Evolutionary conservation across 257 asterid species (phyloP), one percentile per base, ranked within the genome.

Genomic region (Primulina huaijiensis): DNA sequence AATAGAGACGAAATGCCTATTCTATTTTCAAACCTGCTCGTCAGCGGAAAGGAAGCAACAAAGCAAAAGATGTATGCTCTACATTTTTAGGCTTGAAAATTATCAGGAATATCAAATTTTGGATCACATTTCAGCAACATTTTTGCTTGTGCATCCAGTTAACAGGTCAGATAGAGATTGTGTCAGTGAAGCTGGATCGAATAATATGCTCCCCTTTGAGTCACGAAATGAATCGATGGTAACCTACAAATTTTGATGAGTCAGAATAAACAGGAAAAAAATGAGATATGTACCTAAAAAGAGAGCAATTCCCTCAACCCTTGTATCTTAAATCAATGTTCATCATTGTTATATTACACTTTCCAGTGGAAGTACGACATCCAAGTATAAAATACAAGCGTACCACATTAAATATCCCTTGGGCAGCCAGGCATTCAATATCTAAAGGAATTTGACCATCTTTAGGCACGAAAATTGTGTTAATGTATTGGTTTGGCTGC

Each of bases 401-500:
- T 87, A 90, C 97, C 92, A 93, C 86, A 3, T 72, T 76, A 73
- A 75, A 71, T 67, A 93, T 88, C 77, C 92, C 95, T 78, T 87
- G 90, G 65, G 81, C 82, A 58, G 88, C 81, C 78, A 90, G 80
- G 69, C 60, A 3, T 62, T 83, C 81, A 63, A 65, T 29, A 69
- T 93, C 97, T 37, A 86, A 77, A 43, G 88, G 89, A 78, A 93
- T 80, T 79, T 85, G 87, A 53, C 96, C 86, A 14, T 74, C 86
- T 80, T 82, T 83, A 3, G 99, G 97, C 78, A 84, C 95, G 74
- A 93, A 76, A 60, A 93, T 78, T 27, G 96, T 87, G 82, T 90
- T 87, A 55, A 89, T 78, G 79, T 93, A 93, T 77, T 75, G 81
- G 76, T 75, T 86, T 80, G 95, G 90, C 97, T 93, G 86, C 82